A percentile compares a stretch with the other conserved stretches of the same genome.
Evolutionary conservation across 192 early-diverging fungal genomes (phyloP).

Genomic region (Coemansia umbellata): DNA sequence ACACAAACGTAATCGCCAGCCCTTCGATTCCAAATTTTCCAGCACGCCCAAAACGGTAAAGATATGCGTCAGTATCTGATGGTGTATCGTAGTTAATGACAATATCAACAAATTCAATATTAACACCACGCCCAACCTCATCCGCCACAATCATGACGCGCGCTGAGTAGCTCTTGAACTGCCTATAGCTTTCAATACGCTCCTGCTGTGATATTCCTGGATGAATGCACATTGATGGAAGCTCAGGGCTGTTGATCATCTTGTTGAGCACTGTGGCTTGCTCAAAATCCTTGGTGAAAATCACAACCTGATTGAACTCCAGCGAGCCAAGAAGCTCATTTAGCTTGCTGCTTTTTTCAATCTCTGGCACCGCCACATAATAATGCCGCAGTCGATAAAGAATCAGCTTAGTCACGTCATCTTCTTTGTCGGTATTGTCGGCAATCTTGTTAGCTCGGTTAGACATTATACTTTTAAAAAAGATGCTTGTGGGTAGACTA

Average conservation of each 20-base stretch:
- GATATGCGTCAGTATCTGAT: conserved; percentile 83
- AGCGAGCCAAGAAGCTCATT: conserved; percentile 89
- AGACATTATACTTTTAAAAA: conserved; percentile 33
- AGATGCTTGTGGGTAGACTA: no score
- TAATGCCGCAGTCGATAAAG: conserved; percentile 95
- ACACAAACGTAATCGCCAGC: conserved; percentile 89
- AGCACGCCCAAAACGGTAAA: conserved; percentile 97
- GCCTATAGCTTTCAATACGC: conserved; percentile 85
- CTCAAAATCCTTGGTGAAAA: conserved; percentile 87
- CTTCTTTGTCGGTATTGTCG: conserved; percentile 95
- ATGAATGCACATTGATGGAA: conserved; percentile 93
- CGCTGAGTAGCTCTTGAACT: conserved; percentile 91
- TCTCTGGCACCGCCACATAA: conserved; percentile 80
- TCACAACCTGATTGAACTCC: conserved; percentile 97
- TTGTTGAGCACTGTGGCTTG: conserved; percentile 85
- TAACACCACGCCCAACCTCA: conserved; percentile 96
- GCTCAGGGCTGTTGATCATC: conserved; percentile 83
- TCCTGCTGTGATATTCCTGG: conserved; percentile 84
- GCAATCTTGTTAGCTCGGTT: conserved; percentile 84
- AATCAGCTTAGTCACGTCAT: conserved; percentile 95
- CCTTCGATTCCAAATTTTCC: conserved; percentile 99
- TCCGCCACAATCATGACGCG: conserved; percentile 97
- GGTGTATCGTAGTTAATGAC: conserved; percentile 99
- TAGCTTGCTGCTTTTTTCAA: conserved; percentile 88
- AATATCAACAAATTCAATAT: conserved; percentile 97